Evolutionary conservation across 768 basidiomycete genomes (phyloP).

Genomic region (Boletus pseudo-olivaceus): DNA sequence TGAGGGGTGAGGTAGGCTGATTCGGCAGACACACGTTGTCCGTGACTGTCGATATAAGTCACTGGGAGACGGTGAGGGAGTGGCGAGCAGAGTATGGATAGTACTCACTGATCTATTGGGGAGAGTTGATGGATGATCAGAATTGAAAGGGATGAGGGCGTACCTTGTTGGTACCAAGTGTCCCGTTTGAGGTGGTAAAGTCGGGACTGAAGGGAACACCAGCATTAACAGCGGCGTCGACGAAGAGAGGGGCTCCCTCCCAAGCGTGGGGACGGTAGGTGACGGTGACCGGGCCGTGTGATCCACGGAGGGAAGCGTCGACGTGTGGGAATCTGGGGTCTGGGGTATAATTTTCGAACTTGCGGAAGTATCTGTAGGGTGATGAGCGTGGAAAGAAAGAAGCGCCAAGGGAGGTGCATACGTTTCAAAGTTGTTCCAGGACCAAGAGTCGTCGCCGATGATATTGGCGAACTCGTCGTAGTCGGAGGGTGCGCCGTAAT

Average conservation of each 20-base stretch:
- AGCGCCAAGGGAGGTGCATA: constrained; percentile 17
- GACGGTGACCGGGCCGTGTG: constrained; percentile 53
- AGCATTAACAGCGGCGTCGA: constrained; percentile 47
- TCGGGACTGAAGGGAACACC: constrained; percentile 54
- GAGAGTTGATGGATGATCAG: neutral
- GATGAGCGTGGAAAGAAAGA: neutral
- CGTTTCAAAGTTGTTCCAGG: constrained; percentile 50
- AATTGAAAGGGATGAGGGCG: constrained; percentile 11
- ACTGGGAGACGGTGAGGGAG: constrained; percentile 39
- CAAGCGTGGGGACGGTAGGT: constrained; percentile 55
- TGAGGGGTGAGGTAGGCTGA: constrained; percentile 63
- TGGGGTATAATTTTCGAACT: constrained; percentile 60
- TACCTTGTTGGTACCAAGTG: constrained; percentile 61
- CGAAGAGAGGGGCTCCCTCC: constrained; percentile 45
- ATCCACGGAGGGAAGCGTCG: constrained; percentile 44
- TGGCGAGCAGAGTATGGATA: fast-evolving
- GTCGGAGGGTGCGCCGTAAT: constrained; percentile 64
- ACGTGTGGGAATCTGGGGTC: constrained; percentile 50
- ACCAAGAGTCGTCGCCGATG: constrained; percentile 54
- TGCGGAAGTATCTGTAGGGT: constrained; percentile 56
- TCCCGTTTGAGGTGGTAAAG: constrained; percentile 54
- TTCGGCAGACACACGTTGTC: constrained; percentile 59
- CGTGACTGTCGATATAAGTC: constrained; percentile 58
- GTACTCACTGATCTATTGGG: constrained; percentile 42
- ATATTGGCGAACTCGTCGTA: constrained; percentile 63